phyloP scores from a whole-genome alignment of 208 protist genomes.

The Polymyxa betae region DNA sequence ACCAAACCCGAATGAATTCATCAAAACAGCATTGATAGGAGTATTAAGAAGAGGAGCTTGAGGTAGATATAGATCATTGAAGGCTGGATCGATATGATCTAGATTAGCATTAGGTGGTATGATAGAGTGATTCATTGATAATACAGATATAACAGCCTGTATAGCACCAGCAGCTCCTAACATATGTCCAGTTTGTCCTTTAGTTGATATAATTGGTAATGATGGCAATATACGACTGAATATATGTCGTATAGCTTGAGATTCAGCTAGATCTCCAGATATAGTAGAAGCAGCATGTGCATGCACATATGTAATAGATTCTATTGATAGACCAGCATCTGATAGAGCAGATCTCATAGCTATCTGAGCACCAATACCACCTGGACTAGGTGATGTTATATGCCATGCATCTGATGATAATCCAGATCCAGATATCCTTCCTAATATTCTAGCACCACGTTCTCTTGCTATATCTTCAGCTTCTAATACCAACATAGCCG shows the following conservation, averaged over 20 bases:
- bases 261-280: slow-evolving; percentile 87
- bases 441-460: slow-evolving; percentile 80
- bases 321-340: slow-evolving; percentile 42
- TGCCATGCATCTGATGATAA: slow-evolving; percentile 85
- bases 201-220: slow-evolving; percentile 75
- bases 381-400: slow-evolving; percentile 85
- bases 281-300: slow-evolving; percentile 95
- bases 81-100: not conserved
- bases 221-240: not conserved
- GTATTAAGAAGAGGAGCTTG: not conserved
- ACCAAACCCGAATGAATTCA: slow-evolving; percentile 95
- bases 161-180: slow-evolving; percentile 93
- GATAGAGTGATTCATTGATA: slow-evolving; percentile 68
- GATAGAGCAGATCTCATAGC: slow-evolving; percentile 81
- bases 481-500: slow-evolving; percentile 90
- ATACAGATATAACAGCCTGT: slow-evolving; percentile 84
- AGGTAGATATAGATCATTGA: slow-evolving; percentile 38
- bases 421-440: slow-evolving; percentile 78
- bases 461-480: slow-evolving; percentile 80
- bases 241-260: slow-evolving; percentile 60
- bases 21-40: slow-evolving; percentile 77
- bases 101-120: slow-evolving; percentile 90
- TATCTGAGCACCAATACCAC: slow-evolving; percentile 81
- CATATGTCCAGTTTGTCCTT: slow-evolving; percentile 92
- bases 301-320: slow-evolving; percentile 88